These are phyloP conservation scores for Grosmannia penicillata DNA, from an alignment of 2,329 filamentous ascomycete species.

Conservation along the genomic window DNA sequence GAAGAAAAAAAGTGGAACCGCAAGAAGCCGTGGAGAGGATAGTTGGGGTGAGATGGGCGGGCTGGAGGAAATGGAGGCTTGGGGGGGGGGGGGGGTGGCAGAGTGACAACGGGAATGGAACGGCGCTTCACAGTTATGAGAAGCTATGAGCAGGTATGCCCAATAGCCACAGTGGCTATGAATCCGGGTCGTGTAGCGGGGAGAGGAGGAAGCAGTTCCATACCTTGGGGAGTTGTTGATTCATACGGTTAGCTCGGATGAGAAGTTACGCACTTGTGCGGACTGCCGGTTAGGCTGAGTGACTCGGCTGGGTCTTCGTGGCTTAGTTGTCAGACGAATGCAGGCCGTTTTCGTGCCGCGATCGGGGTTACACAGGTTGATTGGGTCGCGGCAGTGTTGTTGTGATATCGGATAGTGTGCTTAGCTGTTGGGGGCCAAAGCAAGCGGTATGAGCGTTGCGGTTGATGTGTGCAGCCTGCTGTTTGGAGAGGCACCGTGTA, in stretches of 20 bases:
- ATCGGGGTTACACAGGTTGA: too few relatives aligned
- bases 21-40: not conserved
- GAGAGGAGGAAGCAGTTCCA: conserved; percentile 8
- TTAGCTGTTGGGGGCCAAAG: too few relatives aligned
- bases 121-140: not conserved
- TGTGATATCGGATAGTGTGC: too few relatives aligned
- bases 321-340: too few relatives aligned
- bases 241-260: conserved; percentile 20
- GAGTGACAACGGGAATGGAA: not conserved
- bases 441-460: too few relatives aligned
- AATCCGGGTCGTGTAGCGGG: conserved; percentile 7
- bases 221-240: conserved; percentile 31
- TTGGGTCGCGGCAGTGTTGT: too few relatives aligned
- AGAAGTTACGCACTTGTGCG: too few relatives aligned
- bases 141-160: too few relatives aligned
- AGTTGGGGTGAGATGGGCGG: not conserved
- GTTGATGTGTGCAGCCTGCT: too few relatives aligned
- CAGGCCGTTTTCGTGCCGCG: too few relatives aligned
- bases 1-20: conserved; percentile 1
- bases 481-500: too few relatives aligned
- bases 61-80: not conserved
- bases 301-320: too few relatives aligned
- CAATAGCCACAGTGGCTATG: conserved; percentile 7
- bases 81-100: not conserved
- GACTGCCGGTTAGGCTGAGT: conserved; percentile 2